phyloP scores from a whole-genome alignment of 768 basidiomycete species.

The Termitomyces sp. region DNA sequence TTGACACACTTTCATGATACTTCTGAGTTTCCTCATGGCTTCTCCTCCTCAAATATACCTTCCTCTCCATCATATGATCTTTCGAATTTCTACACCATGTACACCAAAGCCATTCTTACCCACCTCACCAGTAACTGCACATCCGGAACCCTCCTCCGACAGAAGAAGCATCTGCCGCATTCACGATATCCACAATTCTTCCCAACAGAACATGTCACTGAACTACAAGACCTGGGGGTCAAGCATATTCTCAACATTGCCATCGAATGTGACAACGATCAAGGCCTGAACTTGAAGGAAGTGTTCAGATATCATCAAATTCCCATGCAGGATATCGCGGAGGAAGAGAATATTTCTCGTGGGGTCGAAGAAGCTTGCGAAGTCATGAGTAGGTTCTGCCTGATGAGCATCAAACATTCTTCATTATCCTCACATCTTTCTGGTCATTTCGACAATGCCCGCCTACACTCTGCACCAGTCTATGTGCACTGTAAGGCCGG shows the following conservation, averaged over 20 bases:
- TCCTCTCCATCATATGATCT: slow-evolving; percentile 29
- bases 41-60: no score
- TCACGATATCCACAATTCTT: slow-evolving; percentile 86
- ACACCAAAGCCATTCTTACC: slow-evolving; percentile 39
- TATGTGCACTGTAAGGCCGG: slow-evolving; percentile 98
- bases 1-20: no score
- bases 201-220: slow-evolving; percentile 77
- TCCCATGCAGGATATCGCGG: slow-evolving; percentile 93
- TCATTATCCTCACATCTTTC: not conserved
- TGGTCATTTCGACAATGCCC: slow-evolving; percentile 75
- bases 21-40: no score
- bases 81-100: slow-evolving; percentile 40
- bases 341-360: slow-evolving; percentile 81
- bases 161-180: slow-evolving; percentile 56
- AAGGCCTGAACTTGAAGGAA: slow-evolving; percentile 58
- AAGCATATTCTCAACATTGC: slow-evolving; percentile 90
- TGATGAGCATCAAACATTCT: not conserved
- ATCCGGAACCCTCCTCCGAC: slow-evolving; percentile 61
- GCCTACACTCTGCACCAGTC: slow-evolving; percentile 79
- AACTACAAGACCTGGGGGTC: slow-evolving; percentile 71
- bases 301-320: slow-evolving; percentile 81
- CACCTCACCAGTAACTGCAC: slow-evolving; percentile 59
- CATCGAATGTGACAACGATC: slow-evolving; percentile 82
- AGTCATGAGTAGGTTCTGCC: slow-evolving; percentile 63
- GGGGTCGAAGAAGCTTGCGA: slow-evolving; percentile 84